Evolutionary conservation across 2,329 filamentous ascomycete genomes (phyloP).

Genomic region (Colletotrichum tropicale): DNA sequence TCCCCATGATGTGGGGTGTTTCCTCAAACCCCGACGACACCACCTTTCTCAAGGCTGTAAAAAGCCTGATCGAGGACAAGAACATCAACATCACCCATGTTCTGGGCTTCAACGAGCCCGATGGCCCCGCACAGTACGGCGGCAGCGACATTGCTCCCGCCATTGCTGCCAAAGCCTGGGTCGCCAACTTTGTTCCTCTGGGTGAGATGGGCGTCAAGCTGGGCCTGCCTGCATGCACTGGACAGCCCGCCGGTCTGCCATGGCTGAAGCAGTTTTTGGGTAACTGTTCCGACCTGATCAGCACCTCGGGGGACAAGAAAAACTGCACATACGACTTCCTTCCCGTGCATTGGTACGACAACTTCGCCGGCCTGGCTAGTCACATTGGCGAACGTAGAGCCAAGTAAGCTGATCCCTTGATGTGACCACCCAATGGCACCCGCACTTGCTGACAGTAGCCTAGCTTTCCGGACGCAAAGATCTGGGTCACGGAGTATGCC

Average conservation of each 20-base stretch:
- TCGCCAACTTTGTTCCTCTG: conserved; percentile 73
- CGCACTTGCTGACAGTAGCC: conserved; percentile 4
- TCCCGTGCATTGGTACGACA: conserved; percentile 72
- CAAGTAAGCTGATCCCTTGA: conserved; percentile 35
- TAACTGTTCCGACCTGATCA: conserved; percentile 66
- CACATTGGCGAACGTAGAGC: conserved; percentile 66
- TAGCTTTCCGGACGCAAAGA: conserved; percentile 63
- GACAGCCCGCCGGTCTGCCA: conserved; percentile 59
- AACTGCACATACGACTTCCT: conserved; percentile 69
- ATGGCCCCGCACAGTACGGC: conserved; percentile 58
- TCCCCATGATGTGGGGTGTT: conserved; percentile 81
- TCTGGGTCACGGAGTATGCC: conserved; percentile 85
- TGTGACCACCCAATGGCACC: background rate
- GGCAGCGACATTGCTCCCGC: conserved; percentile 67
- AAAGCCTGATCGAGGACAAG: conserved; percentile 52
- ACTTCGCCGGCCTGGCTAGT: conserved; percentile 70
- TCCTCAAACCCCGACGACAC: conserved; percentile 52
- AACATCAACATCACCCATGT: conserved; percentile 68
- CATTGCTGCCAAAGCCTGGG: conserved; percentile 71
- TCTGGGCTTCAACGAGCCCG: conserved; percentile 82
- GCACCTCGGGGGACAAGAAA: conserved; percentile 34
- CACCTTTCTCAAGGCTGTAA: conserved; percentile 66
- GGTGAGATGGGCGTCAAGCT: conserved; percentile 67
- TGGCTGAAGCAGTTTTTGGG: conserved; percentile 61
- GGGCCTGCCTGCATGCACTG: conserved; percentile 74